phyloP scores from a whole-genome alignment of 345 rosid genomes.

The Nasturtium officinale region DNA sequence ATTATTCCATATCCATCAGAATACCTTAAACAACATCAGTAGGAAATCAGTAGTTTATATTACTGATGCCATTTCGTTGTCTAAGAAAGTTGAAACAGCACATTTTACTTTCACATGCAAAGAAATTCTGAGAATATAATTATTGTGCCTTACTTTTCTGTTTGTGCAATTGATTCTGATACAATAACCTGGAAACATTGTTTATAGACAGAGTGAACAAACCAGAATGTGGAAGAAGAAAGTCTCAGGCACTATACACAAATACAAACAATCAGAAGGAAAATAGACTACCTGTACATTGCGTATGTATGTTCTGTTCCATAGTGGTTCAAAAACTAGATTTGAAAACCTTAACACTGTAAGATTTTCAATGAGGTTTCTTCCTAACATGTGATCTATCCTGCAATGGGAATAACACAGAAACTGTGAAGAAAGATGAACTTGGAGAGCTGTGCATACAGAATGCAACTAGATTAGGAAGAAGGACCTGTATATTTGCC shows the following conservation, averaged over 20 bases:
- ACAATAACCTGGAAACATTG: slow-evolving; percentile 57
- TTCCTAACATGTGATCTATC: slow-evolving; percentile 77
- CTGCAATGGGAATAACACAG: slow-evolving; percentile 45
- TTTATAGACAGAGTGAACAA: slow-evolving; percentile 30
- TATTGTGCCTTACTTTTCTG: slow-evolving; percentile 48
- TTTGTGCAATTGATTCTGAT: slow-evolving; percentile 55
- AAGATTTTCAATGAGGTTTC: slow-evolving; percentile 77
- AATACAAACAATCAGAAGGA: not conserved
- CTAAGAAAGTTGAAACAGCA: not conserved
- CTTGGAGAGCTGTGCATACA: not conserved
- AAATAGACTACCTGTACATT: slow-evolving; percentile 56
- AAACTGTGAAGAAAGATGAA: slow-evolving; percentile 13
- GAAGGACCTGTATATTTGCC: slow-evolving; percentile 68
- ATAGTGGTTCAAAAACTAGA: slow-evolving; percentile 76
- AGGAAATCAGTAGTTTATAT: not conserved
- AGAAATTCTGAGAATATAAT: slow-evolving; percentile 16
- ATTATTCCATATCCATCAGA: slow-evolving; percentile 83
- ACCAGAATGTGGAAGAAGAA: slow-evolving; percentile 7
- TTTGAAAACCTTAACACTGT: slow-evolving; percentile 74
- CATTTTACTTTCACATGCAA: slow-evolving; percentile 10
- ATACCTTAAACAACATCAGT: slow-evolving; percentile 48
- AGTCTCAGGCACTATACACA: not conserved
- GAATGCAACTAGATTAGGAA: slow-evolving; percentile 3
- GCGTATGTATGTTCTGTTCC: slow-evolving; percentile 70
- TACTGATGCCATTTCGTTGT: slow-evolving; percentile 12